Evolutionary conservation across 495 filamentous ascomycete species (phyloP).

Genomic region (Neurospora tetraspora): DNA sequence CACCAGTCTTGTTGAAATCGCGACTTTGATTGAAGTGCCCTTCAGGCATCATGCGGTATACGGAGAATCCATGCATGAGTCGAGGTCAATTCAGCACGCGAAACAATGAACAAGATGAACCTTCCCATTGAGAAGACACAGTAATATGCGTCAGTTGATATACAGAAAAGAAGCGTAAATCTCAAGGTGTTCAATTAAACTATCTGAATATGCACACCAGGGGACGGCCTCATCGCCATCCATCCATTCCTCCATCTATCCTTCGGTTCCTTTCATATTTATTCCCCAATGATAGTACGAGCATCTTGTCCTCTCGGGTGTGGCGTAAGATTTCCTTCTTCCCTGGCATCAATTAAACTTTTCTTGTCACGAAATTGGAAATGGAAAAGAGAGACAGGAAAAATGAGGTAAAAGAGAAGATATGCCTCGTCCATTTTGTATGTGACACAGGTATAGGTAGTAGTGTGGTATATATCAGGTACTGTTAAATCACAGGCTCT

Average conservation of each 20-base stretch:
- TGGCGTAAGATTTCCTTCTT: background rate
- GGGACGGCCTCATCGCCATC: background rate
- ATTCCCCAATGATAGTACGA: background rate
- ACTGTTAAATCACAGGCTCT: background rate
- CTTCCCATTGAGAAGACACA: background rate
- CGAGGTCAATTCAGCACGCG: background rate
- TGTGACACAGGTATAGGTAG: background rate
- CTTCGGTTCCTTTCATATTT: background rate
- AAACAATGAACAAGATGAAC: background rate
- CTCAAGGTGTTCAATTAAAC: background rate
- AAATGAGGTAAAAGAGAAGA: background rate
- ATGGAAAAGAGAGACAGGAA: background rate
- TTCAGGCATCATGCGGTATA: background rate
- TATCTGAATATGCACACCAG: background rate
- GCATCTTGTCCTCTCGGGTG: background rate
- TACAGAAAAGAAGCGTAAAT: background rate
- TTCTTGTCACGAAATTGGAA: background rate
- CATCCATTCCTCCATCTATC: background rate
- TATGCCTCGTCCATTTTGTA: background rate
- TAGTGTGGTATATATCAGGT: background rate
- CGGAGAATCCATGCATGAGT: background rate
- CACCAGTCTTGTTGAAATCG: background rate
- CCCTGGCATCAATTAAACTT: background rate
- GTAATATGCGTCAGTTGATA: background rate
- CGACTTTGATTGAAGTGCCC: background rate